Evolutionary conservation across 495 filamentous ascomycete genomes (phyloP), one percentile per base, ranked within the genome.

Genomic region (Viridothelium virens): DNA sequence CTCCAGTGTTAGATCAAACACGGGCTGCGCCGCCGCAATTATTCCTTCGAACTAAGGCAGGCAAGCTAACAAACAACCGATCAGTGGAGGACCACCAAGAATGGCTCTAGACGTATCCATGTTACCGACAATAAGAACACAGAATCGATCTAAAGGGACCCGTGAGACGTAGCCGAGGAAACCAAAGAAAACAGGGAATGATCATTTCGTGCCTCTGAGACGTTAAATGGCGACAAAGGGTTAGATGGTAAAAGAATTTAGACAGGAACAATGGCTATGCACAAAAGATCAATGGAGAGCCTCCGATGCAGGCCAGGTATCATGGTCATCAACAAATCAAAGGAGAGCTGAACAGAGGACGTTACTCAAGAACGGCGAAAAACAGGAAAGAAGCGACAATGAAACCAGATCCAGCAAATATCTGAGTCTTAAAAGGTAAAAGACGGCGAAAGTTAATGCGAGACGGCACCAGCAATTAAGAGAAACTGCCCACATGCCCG

Each of bases 251-350:
- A 14, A 44, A 44, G 7, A 44, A 7, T 14, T 14, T 44, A 7
- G 7, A 44, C 41, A 44, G 41, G 7, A 44, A 14, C 6, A 44
- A 14, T 7, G 7, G 41, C 41, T 53, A 53, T 53, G n/a, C 18
- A 53, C 48, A 53, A 9, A 53, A 53, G 5, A 18, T 53, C 48
- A 14, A 53, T 5, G 5, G 48, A n/a, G 5, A 14, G 48, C 12
- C 48, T 25, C 48, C n/a, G 48, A 53, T 16, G n/a, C n/a, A 16
- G 48, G 48, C 48, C 16, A 53, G 48, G 48, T 53, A 53, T 53
- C 48, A 16, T 25, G 48, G n/a, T 53, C 48, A 53, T 53, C 10
- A 53, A 11, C 48, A 53, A 18, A 53, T 53, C 11, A 53, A 53
- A 18, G 41, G 14, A 44, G 14, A 44, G 41, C 25, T 25, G 25